Evolutionary conservation across 805 yeast genomes (phyloP).

Genomic region (Saccharomyces paradoxus): DNA sequence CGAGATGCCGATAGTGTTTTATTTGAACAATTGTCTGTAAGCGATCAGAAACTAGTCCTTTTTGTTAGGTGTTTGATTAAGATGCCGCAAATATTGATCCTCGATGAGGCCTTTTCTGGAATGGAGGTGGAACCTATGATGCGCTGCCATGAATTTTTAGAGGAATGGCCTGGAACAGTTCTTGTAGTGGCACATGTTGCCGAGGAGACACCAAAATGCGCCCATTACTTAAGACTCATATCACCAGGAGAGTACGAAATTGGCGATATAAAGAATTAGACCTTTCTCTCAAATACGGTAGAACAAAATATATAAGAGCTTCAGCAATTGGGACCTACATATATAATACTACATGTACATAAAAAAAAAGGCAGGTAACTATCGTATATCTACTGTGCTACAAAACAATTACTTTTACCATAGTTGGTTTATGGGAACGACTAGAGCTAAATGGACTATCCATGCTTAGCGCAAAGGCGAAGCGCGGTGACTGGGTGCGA

Average conservation of each 20-base stretch:
- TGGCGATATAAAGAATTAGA: conserved; percentile 10
- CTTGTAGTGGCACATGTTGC: conserved; percentile 73
- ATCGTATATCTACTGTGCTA: too few species aligned
- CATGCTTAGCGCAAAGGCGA: neutral
- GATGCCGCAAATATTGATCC: conserved; percentile 65
- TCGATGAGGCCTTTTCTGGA: conserved; percentile 91
- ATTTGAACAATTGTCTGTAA: conserved; percentile 52
- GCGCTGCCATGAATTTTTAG: conserved; percentile 44
- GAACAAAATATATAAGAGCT: neutral
- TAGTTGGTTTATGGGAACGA: neutral
- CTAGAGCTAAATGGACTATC: neutral
- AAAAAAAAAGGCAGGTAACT: neutral
- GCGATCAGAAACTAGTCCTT: conserved; percentile 70
- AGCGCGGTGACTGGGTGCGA: neutral
- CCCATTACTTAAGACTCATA: conserved; percentile 34
- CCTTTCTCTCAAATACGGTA: neutral
- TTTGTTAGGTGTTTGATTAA: conserved; percentile 73
- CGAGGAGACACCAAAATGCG: conserved; percentile 70
- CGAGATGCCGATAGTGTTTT: conserved; percentile 26
- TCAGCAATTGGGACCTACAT: neutral
- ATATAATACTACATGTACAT: neutral
- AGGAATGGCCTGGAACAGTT: conserved; percentile 59
- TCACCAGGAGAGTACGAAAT: conserved; percentile 33
- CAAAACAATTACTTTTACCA: neutral
- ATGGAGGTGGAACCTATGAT: conserved; percentile 62